Percentiles rank a stretch among this genome's conserved stretches.
These are phyloP conservation scores for Chrysoporthe austroafricana DNA, from an alignment of 2,329 filamentous ascomycete genomes.

Conservation along the genomic window DNA sequence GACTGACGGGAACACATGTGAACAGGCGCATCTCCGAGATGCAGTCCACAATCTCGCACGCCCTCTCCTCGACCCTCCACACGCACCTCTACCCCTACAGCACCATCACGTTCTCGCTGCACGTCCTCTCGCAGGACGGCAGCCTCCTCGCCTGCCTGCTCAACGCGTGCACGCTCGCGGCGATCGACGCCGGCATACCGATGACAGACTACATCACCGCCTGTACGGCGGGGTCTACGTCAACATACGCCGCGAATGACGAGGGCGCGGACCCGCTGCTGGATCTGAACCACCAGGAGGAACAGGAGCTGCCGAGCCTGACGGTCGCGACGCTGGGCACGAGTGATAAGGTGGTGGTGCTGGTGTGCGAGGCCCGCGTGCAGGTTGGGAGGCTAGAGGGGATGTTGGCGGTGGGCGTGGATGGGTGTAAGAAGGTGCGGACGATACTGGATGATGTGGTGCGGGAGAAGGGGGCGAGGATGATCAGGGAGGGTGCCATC, in stretches of 20 bases:
- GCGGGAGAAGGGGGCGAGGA: conserved; percentile 67
- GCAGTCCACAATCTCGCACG: conserved; percentile 75
- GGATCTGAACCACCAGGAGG: conserved; percentile 78
- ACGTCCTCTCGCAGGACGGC: conserved; percentile 88
- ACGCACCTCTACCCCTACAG: conserved; percentile 88
- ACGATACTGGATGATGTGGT: conserved; percentile 81
- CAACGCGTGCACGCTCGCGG: conserved; percentile 87
- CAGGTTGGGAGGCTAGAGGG: conserved; percentile 81
- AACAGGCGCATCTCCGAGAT: conserved; percentile 78
- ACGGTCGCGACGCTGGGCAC: conserved; percentile 81
- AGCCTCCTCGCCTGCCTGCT: conserved; percentile 86
- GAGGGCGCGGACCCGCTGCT: conserved; percentile 76
- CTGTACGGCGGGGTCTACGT: conserved; percentile 83
- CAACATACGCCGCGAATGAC: conserved; percentile 66
- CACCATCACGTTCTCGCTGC: conserved; percentile 80
- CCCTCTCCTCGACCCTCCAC: conserved; percentile 78
- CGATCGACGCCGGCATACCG: conserved; percentile 92
- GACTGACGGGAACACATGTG: background rate
- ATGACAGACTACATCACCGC: conserved; percentile 92
- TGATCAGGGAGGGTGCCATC: conserved; percentile 61
- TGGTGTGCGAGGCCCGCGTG: conserved; percentile 88
- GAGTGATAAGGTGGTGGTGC: conserved; percentile 74
- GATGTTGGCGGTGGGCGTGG: conserved; percentile 90
- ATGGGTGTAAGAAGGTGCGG: conserved; percentile 86
- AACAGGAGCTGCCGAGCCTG: conserved; percentile 85